phyloP scores from a whole-genome alignment of 257 asterid species.

The Fraxinus cuspidata region DNA sequence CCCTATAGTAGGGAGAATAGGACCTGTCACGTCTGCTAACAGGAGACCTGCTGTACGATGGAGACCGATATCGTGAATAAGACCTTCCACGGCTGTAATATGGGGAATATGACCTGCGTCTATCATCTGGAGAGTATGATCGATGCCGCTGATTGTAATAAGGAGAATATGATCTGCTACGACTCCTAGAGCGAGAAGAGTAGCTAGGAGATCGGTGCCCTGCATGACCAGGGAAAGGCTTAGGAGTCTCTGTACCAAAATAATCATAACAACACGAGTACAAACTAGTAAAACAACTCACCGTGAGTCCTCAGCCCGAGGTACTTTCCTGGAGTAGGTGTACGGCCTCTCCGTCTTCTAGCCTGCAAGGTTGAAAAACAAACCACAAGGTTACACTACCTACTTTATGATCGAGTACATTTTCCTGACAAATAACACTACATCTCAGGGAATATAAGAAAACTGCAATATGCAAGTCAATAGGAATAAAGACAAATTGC shows the following conservation, averaged over 20 bases:
- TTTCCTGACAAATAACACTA: neutral
- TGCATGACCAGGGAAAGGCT: slow-evolving; percentile 18
- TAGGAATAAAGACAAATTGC: slow-evolving; percentile 17
- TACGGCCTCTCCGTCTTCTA: slow-evolving; percentile 79
- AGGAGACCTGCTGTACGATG: slow-evolving; percentile 61
- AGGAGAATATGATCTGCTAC: slow-evolving; percentile 50
- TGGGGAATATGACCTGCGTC: slow-evolving; percentile 41
- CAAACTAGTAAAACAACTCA: slow-evolving; percentile 26
- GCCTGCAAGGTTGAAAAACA: slow-evolving; percentile 50
- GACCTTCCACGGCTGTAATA: slow-evolving; percentile 47
- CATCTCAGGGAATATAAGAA: neutral
- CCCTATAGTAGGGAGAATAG: slow-evolving; percentile 44
- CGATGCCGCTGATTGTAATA: slow-evolving; percentile 31
- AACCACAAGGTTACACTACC: slow-evolving; percentile 10
- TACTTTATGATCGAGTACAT: neutral
- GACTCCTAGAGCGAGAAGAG: slow-evolving; percentile 52
- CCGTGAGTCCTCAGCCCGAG: slow-evolving; percentile 72
- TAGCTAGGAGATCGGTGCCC: slow-evolving; percentile 56
- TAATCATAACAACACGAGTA: neutral
- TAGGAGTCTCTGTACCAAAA: neutral
- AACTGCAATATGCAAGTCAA: slow-evolving; percentile 7
- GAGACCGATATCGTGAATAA: slow-evolving; percentile 56
- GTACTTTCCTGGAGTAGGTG: slow-evolving; percentile 92
- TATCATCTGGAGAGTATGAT: slow-evolving; percentile 29
- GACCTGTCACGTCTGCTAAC: slow-evolving; percentile 43